Percentiles rank a stretch among this genome's conserved stretches.
Evolutionary conservation across 2,329 filamentous ascomycete genomes (phyloP).

Genomic region (Ophiostoma tasmaniense): DNA sequence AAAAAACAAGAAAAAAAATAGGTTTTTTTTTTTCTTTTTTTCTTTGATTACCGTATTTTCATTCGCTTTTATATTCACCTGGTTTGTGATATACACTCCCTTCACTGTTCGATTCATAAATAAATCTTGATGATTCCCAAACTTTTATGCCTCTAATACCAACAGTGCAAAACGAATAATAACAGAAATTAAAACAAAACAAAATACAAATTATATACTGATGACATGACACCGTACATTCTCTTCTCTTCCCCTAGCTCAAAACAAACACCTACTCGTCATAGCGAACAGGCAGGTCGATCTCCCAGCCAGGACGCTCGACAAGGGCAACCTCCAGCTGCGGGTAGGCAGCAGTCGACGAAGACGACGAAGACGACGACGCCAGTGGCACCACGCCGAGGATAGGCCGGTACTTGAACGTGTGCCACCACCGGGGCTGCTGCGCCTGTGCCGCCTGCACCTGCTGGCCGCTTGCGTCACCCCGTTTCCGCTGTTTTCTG

Average conservation of each 20-base stretch:
- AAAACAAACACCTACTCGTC: not conserved
- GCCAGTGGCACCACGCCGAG: constrained; percentile 55
- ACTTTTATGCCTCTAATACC: constrained; percentile 2
- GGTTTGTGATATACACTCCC: too few species aligned
- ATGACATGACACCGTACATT: not conserved
- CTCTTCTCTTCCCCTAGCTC: not conserved
- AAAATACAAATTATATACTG: not conserved
- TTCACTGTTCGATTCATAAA: too few species aligned
- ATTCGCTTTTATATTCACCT: too few species aligned
- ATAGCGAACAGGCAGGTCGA: constrained; percentile 67
- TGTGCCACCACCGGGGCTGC: constrained; percentile 58
- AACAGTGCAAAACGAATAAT: not conserved
- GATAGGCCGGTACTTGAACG: constrained; percentile 91
- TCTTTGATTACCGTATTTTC: not conserved
- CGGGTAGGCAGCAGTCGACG: constrained; percentile 18
- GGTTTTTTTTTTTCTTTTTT: not conserved
- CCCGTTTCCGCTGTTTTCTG: constrained; percentile 2
- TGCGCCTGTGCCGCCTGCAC: constrained; percentile 8
- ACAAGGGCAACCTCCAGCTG: constrained; percentile 74
- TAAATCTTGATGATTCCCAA: not conserved
- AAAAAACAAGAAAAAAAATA: not conserved
- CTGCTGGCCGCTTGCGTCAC: constrained; percentile 3
- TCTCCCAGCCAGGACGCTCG: constrained; percentile 77
- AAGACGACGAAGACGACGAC: constrained; percentile 14
- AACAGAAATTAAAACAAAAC: not conserved